Evolutionary conservation across 805 yeast genomes (phyloP), one percentile per base, ranked within the genome.

Genomic region (Allodekkera sacchari): DNA sequence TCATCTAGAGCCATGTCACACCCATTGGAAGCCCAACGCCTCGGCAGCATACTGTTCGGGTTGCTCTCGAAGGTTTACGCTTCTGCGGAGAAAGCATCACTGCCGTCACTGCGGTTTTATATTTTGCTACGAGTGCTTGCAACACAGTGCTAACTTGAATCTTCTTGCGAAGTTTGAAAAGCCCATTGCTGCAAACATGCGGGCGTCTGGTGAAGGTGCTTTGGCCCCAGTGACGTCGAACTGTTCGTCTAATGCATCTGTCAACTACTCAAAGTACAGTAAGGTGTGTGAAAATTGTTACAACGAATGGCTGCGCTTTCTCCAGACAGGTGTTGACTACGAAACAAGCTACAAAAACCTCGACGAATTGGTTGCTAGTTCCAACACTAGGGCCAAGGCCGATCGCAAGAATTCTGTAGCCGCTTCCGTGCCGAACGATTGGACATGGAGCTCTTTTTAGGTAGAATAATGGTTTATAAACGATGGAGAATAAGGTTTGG

Each of bases 381-480:
- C 11, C 13, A 12, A 12, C 23, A 21, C 53, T n/a, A 62, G 57
- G 47, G 55, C 50, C 28, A 50, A 53, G 15, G 59, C 36, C 33
- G 32, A 36, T 32, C 18, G 45, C 25, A 34, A 39, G 31, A 34
- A 34, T 12, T 36, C 38, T 23, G 29, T 31, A 12, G 27, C 43
- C 11, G 47, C 44, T 30, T 12, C 23, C 11, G 55, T 61, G 23
- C 60, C 65, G 3, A 56, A 44, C 28, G 72, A 68, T 47, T 68
- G 75, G 74, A 63, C 59, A 18, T 68, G 75, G 74, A 66, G 74
- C 44, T 66, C 74, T 5, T 66, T 68, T 43, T 67, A 41, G 47
- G 9, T 7, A 4, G n/a, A n/a, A 19, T 25, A 9, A n/a, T 21
- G 15, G 3, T 18, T 15, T 24, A n/a, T n/a, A n/a, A n/a, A n/a